phyloP scores from a whole-genome alignment of 345 rosid species.

The Rhodamnia rubescens region DNA sequence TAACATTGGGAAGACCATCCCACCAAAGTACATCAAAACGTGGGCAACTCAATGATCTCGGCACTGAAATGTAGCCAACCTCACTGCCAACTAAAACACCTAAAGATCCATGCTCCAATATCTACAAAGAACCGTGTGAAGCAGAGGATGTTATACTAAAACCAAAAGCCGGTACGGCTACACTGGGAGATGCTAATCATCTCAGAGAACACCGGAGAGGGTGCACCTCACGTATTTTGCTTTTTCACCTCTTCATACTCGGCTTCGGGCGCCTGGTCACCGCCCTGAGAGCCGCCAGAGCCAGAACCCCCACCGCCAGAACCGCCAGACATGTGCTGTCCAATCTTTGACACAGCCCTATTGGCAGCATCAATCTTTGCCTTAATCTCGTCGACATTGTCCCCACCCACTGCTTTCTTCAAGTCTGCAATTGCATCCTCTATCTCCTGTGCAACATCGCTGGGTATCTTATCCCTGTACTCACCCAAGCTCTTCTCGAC shows the following conservation, averaged over 20 bases:
- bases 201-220: neutral
- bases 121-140: neutral
- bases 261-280: neutral
- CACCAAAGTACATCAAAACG: neutral
- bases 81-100: neutral
- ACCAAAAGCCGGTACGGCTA: neutral
- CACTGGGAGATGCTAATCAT: neutral
- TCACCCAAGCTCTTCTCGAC: conserved; percentile 28
- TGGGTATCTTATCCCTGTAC: conserved; percentile 21
- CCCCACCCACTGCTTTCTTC: conserved; percentile 8
- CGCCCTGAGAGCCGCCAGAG: conserved; percentile 1
- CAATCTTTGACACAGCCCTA: conserved; percentile 6
- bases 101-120: neutral
- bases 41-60: neutral
- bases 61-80: neutral
- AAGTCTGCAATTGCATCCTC: conserved; percentile 22
- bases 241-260: conserved; percentile 9
- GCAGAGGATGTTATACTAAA: neutral
- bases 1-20: neutral
- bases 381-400: conserved; percentile 3
- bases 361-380: conserved; percentile 1
- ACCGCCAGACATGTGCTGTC: conserved; percentile 15
- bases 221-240: neutral
- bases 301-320: neutral
- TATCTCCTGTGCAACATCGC: conserved; percentile 16